Conservation (phyloP, 345 rosid species). For the Reutealis trisperma region DNA sequence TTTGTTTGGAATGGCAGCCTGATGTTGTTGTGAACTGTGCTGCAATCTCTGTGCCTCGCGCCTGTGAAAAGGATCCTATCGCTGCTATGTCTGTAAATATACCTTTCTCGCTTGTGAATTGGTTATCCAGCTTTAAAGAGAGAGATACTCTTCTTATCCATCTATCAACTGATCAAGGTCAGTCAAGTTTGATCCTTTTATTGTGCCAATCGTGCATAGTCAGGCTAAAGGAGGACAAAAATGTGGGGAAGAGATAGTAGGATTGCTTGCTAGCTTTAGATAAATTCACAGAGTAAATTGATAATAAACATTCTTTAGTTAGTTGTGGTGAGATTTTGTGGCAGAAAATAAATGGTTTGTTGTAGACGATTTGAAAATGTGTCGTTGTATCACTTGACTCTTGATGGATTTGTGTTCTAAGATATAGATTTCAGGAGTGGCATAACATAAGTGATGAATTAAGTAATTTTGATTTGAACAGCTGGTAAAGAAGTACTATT, state of each 20-base stretch:
- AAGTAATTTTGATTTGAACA: not conserved
- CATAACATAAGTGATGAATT: not conserved
- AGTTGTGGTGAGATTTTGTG: not conserved
- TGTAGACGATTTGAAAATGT: not conserved
- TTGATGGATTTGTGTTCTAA: not conserved
- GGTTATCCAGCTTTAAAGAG: conserved; percentile 53
- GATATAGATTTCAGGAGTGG: not conserved
- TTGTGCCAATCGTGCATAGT: not conserved
- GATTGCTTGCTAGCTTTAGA: not conserved
- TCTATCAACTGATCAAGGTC: conserved; percentile 93
- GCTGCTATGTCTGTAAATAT: conserved; percentile 71
- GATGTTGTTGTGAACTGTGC: conserved; percentile 85
- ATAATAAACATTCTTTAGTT: not conserved
- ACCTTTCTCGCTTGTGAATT: conserved; percentile 67
- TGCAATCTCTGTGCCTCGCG: conserved; percentile 83
- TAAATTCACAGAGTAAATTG: not conserved
- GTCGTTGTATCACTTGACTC: not conserved
- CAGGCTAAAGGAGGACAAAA: not conserved
- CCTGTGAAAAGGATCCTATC: conserved; percentile 72
- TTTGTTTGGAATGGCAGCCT: conserved; percentile 47
- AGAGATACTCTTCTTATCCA: conserved; percentile 61
- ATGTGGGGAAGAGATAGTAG: not conserved
- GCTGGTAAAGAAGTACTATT: not conserved
- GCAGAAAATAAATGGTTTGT: not conserved
- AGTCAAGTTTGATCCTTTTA: not conserved